These are phyloP conservation scores for Daedaleopsis sinensis DNA, from an alignment of 768 basidiomycete species.

Conservation along the genomic window DNA sequence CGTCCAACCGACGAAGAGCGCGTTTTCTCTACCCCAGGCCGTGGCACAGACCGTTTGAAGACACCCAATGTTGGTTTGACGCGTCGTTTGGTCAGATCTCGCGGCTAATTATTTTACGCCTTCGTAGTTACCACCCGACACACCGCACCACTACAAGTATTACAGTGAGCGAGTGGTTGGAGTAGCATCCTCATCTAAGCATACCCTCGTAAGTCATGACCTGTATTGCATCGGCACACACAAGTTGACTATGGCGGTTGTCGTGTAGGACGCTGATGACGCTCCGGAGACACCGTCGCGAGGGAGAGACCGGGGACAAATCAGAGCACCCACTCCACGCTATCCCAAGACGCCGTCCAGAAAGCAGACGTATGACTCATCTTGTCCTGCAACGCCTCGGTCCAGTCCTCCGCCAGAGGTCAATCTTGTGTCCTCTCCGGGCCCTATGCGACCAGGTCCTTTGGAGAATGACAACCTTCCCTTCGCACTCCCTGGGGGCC, in stretches of 20 bases:
- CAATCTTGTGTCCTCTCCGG: slow-evolving; percentile 84
- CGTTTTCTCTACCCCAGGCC: slow-evolving; percentile 11
- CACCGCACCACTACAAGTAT: slow-evolving; percentile 33
- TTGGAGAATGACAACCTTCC: slow-evolving; percentile 67
- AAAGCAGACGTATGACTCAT: slow-evolving; percentile 38
- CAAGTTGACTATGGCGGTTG: neutral
- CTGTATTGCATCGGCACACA: too few relatives aligned
- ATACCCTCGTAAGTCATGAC: slow-evolving; percentile 14
- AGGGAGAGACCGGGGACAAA: slow-evolving; percentile 15
- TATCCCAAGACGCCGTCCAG: slow-evolving; percentile 23
- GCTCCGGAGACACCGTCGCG: slow-evolving; percentile 13
- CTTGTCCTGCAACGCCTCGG: slow-evolving; percentile 58
- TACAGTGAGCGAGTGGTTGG: slow-evolving; percentile 33
- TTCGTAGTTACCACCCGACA: slow-evolving; percentile 22
- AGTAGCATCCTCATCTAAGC: slow-evolving; percentile 26
- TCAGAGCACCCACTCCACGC: slow-evolving; percentile 20
- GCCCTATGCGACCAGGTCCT: slow-evolving; percentile 69
- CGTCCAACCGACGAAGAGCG: slow-evolving; percentile 28
- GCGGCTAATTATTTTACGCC: slow-evolving; percentile 21
- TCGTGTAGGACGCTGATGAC: slow-evolving; percentile 12
- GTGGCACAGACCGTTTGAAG: slow-evolving; percentile 12
- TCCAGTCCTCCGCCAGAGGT: slow-evolving; percentile 65
- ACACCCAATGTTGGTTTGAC: slow-evolving; percentile 39
- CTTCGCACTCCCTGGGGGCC: slow-evolving; percentile 81
- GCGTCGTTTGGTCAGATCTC: slow-evolving; percentile 41